These are phyloP conservation scores for Cystobasidium onofrii DNA, from an alignment of 768 basidiomycete species.

Conservation along the genomic window DNA sequence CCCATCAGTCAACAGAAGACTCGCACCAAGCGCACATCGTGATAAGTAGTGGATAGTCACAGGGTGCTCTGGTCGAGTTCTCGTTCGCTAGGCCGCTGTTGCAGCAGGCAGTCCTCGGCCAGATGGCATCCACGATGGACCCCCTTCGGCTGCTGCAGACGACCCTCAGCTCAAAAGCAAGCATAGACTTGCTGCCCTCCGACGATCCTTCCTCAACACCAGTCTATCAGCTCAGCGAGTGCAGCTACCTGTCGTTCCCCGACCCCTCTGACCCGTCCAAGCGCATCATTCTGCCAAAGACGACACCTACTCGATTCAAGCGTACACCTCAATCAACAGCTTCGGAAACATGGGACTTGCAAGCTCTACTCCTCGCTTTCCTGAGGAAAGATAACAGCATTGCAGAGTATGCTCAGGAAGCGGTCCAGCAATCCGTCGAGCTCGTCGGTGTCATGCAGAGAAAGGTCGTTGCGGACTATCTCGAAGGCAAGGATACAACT, in stretches of 20 bases:
- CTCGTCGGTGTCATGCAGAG: slow-evolving; percentile 82
- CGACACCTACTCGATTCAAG: slow-evolving; percentile 66
- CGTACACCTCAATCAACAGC: slow-evolving; percentile 52
- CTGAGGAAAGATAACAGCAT: slow-evolving; percentile 61
- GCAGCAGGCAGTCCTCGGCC: not conserved
- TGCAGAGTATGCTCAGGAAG: slow-evolving; percentile 82
- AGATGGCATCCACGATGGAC: slow-evolving; percentile 36
- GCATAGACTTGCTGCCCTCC: slow-evolving; percentile 39
- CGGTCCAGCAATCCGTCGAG: slow-evolving; percentile 63
- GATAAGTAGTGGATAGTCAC: too few species aligned
- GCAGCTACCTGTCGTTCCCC: slow-evolving; percentile 60
- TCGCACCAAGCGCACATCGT: too few species aligned
- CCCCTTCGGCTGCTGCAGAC: slow-evolving; percentile 44
- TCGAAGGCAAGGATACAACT: slow-evolving; percentile 56
- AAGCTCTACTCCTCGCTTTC: slow-evolving; percentile 80
- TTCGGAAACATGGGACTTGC: slow-evolving; percentile 57
- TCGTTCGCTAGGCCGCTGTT: not conserved
- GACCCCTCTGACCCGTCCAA: slow-evolving; percentile 32
- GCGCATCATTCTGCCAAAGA: slow-evolving; percentile 57
- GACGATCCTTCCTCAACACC: slow-evolving; percentile 46
- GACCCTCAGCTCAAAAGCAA: slow-evolving; percentile 39
- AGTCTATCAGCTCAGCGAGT: slow-evolving; percentile 53
- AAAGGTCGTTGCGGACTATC: slow-evolving; percentile 74
- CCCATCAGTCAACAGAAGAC: not conserved
- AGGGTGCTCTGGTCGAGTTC: not conserved